Conservation (phyloP, 768 basidiomycete genomes). For the Mrakia gelida region DNA sequence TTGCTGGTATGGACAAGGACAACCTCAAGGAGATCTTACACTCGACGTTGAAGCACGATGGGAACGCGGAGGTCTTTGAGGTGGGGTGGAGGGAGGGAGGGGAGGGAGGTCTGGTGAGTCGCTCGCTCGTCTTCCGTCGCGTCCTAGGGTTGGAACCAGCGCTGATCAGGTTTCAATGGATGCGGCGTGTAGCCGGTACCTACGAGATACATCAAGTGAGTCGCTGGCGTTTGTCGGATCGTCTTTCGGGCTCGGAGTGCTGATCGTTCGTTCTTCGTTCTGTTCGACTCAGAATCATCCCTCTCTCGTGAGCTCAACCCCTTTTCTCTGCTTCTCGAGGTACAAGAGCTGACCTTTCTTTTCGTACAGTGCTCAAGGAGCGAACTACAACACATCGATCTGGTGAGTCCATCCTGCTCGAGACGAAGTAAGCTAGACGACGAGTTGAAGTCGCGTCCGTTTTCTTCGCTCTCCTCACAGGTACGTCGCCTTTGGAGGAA, state of each 20-base stretch:
- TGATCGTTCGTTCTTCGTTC: not conserved
- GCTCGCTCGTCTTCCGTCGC: not conserved
- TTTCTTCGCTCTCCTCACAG: slow-evolving; percentile 24
- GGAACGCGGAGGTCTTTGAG: slow-evolving; percentile 20
- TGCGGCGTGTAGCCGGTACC: not conserved
- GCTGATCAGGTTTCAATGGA: too few relatives aligned
- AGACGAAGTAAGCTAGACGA: not conserved
- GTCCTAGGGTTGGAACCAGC: not conserved
- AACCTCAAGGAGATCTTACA: slow-evolving; percentile 29
- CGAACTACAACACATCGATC: slow-evolving; percentile 27
- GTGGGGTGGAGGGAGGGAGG: slow-evolving; percentile 28
- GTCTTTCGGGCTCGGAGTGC: not conserved
- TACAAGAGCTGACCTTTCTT: not conserved
- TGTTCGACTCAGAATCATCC: slow-evolving; percentile 5
- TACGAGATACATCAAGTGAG: slow-evolving; percentile 14
- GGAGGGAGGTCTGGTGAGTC: not conserved
- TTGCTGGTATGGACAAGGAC: slow-evolving; percentile 29
- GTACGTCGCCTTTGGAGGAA: slow-evolving; percentile 33
- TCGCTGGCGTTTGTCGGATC: not conserved
- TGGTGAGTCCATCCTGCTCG: not conserved
- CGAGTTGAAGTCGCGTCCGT: not conserved
- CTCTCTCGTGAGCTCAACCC: slow-evolving; percentile 5
- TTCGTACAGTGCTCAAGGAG: slow-evolving; percentile 16
- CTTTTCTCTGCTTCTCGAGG: not conserved
- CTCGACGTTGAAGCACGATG: slow-evolving; percentile 30